Evolutionary conservation across 225 moss, liverwort and hornwort genomes (phyloP).

Genomic region (Pleurozium schreberi): DNA sequence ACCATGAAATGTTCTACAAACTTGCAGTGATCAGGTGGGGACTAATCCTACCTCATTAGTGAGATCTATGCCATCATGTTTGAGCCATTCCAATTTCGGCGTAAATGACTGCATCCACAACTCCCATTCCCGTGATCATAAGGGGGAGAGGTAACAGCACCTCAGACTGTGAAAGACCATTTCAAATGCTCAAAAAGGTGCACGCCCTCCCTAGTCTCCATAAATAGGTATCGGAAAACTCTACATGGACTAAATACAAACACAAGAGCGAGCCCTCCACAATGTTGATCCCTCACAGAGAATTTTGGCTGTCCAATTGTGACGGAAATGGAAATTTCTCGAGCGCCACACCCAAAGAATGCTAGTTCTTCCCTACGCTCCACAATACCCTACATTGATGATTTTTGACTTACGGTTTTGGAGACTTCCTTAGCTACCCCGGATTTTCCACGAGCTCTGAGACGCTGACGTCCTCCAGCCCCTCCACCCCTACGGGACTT

Average conservation of each 20-base stretch:
- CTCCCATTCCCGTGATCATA: constrained; percentile 37
- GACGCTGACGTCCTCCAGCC: constrained; percentile 45
- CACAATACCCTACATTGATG: background rate
- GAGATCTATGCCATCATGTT: constrained; percentile 85
- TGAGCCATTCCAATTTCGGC: constrained; percentile 83
- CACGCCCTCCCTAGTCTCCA: background rate
- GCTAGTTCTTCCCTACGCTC: background rate
- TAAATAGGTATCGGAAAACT: background rate
- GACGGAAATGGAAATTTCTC: background rate
- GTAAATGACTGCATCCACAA: constrained; percentile 50
- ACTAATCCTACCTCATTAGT: constrained; percentile 58
- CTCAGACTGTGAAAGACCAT: constrained; percentile 29
- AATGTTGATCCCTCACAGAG: background rate
- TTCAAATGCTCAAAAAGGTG: constrained; percentile 21
- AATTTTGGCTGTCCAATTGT: background rate
- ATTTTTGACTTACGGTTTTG: constrained; percentile 29
- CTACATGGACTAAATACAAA: background rate
- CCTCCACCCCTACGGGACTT: constrained; percentile 44
- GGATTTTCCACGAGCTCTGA: constrained; percentile 34
- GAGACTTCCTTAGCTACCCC: constrained; percentile 24
- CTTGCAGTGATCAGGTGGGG: background rate
- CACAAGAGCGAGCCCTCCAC: background rate
- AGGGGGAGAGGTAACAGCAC: constrained; percentile 20
- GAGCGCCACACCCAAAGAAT: background rate
- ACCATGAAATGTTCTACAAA: background rate